Conservation (phyloP, 768 basidiomycete genomes). For the Erythrobasidium yunnanense region DNA sequence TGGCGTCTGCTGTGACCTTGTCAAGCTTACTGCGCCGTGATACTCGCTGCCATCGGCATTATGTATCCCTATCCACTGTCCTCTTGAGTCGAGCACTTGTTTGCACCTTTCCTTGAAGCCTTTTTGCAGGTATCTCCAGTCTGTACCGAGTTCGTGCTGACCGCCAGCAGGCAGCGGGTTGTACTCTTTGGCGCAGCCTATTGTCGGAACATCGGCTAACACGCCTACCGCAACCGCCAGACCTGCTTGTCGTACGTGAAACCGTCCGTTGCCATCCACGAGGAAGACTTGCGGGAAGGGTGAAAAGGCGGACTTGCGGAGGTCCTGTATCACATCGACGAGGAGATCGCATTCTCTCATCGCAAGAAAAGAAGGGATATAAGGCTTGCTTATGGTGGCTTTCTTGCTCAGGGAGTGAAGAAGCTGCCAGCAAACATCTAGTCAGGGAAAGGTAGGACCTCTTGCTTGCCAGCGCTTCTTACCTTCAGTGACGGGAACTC, state of each 20-base stretch:
- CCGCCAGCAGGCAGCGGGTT: constrained; percentile 15
- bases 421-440: constrained; percentile 23
- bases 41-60: background rate
- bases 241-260: constrained; percentile 38
- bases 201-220: constrained; percentile 35
- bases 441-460: background rate
- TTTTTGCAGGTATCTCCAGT: constrained; percentile 28
- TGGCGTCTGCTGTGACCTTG: background rate
- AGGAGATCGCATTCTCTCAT: constrained; percentile 37
- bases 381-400: constrained; percentile 34
- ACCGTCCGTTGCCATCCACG: constrained; percentile 39
- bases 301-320: constrained; percentile 14
- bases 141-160: background rate
- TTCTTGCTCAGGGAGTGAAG: constrained; percentile 28
- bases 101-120: constrained; percentile 28
- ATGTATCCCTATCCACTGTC: constrained; percentile 30
- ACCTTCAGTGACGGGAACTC: constrained; percentile 36
- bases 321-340: constrained; percentile 30
- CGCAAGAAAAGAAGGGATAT: constrained; percentile 39
- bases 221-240: constrained; percentile 37
- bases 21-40: background rate
- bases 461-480: background rate
- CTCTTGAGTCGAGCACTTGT: constrained; percentile 4
- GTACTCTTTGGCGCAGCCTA: constrained; percentile 37
- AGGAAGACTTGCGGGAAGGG: constrained; percentile 38